phyloP scores from a whole-genome alignment of 2,329 filamentous ascomycete genomes.

The Pestalotiopsis sp. region DNA sequence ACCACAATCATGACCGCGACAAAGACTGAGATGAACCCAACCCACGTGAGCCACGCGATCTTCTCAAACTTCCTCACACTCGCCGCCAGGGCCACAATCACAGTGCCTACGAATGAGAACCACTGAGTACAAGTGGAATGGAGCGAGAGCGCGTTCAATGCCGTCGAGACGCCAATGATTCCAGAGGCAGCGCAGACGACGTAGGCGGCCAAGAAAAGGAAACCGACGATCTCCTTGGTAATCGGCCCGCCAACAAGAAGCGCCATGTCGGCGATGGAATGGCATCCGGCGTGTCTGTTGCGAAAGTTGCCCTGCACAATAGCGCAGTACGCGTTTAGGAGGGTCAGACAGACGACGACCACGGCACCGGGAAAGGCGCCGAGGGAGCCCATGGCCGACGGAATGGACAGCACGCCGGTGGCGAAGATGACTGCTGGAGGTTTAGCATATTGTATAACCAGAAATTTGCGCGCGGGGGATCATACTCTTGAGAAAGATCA shows the following conservation, averaged over 20 bases:
- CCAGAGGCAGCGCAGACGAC: slow-evolving; percentile 58
- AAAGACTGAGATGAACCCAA: slow-evolving; percentile 61
- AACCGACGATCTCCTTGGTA: slow-evolving; percentile 53
- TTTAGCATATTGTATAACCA: background rate
- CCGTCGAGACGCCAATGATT: slow-evolving; percentile 61
- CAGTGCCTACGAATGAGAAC: slow-evolving; percentile 55
- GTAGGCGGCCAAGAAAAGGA: slow-evolving; percentile 59
- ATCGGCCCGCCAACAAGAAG: slow-evolving; percentile 53
- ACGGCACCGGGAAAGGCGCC: slow-evolving; percentile 45
- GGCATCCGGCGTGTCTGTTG: slow-evolving; percentile 39
- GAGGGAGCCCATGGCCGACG: slow-evolving; percentile 42
- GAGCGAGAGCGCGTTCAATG: slow-evolving; percentile 59
- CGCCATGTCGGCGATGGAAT: slow-evolving; percentile 57
- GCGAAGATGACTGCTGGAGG: slow-evolving; percentile 40
- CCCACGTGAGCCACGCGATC: slow-evolving; percentile 64
- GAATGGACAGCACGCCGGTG: slow-evolving; percentile 44
- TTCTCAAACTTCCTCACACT: slow-evolving; percentile 61
- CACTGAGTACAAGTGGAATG: slow-evolving; percentile 63
- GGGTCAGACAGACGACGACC: slow-evolving; percentile 44
- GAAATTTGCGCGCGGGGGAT: background rate
- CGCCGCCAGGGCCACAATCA: slow-evolving; percentile 49
- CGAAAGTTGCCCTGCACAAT: slow-evolving; percentile 43
- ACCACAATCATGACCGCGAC: slow-evolving; percentile 60
- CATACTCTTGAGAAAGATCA: slow-evolving; percentile 48
- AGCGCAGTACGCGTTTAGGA: slow-evolving; percentile 40